A percentile compares a stretch with the other conserved stretches of the same genome.
Conservation (phyloP, 2,329 filamentous ascomycete species). For the Pestalotiopsis sp. region DNA sequence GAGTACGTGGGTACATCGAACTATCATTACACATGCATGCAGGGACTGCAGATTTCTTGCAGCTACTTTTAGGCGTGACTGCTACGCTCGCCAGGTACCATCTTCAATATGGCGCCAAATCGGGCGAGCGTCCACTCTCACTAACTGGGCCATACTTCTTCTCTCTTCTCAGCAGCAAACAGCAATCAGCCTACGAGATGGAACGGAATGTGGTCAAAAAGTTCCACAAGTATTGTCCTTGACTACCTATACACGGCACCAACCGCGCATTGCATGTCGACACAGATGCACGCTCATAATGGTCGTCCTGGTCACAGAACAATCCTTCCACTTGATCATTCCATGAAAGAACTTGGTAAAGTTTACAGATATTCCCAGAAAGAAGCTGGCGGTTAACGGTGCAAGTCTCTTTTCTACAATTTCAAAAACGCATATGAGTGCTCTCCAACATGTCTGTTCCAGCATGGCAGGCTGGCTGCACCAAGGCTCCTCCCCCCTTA, state of each 20-base stretch:
- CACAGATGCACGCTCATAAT: too few species aligned
- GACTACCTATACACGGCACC: too few species aligned
- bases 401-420: conserved; percentile 32
- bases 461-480: background rate
- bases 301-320: too few species aligned
- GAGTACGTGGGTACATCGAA: background rate
- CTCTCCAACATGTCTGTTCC: conserved; percentile 17
- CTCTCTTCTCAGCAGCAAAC: too few species aligned
- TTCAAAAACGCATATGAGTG: conserved; percentile 24
- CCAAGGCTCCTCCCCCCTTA: conserved; percentile 1
- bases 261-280: too few species aligned
- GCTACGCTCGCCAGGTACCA: background rate
- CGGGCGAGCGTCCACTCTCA: background rate
- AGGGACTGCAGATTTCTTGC: background rate
- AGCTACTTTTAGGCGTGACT: background rate
- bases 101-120: background rate
- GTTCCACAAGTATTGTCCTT: too few species aligned
- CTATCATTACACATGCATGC: background rate
- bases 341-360: too few species aligned
- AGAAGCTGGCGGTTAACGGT: conserved; percentile 36
- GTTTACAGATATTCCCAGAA: background rate
- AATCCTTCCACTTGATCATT: too few species aligned
- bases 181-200: too few species aligned
- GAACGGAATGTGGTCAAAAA: too few species aligned
- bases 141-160: too few species aligned